A percentile compares a stretch with the other conserved stretches of the same genome.
Evolutionary conservation across 352 stramenopile genomes (phyloP).

Genomic region (Phytophthora brassicae): DNA sequence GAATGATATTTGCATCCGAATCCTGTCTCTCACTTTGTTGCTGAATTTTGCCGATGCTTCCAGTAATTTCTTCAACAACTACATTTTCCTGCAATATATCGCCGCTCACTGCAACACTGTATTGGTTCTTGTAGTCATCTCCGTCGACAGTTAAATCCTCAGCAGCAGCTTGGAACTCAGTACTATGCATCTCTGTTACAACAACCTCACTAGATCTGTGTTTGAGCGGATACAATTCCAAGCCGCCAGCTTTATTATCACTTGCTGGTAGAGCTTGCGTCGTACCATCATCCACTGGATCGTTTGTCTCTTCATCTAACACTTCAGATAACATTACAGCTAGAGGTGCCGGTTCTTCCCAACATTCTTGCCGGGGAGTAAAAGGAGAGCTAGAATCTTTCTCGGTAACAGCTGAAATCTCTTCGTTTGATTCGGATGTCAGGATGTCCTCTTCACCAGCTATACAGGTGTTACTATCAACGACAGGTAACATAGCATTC

Average conservation of each 20-base stretch:
- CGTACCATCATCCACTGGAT: background rate
- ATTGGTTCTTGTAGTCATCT: background rate
- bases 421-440: background rate
- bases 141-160: background rate
- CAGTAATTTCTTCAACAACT: background rate
- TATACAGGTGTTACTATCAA: background rate
- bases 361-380: constrained; percentile 15
- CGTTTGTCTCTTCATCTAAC: background rate
- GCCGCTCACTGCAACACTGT: background rate
- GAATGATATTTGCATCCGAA: background rate
- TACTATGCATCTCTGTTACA: background rate
- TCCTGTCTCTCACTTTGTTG: background rate
- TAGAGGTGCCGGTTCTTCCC: constrained; percentile 11
- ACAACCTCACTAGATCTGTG: background rate
- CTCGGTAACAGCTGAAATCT: background rate
- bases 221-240: background rate
- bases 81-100: background rate
- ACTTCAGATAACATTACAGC: background rate
- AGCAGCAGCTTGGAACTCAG: background rate
- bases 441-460: background rate
- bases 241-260: background rate
- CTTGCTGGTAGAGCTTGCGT: background rate
- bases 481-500: background rate
- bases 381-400: background rate
- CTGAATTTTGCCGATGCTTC: background rate